Conservation (phyloP, 2,329 filamentous ascomycete genomes). For the Calonectria ilicicola region DNA sequence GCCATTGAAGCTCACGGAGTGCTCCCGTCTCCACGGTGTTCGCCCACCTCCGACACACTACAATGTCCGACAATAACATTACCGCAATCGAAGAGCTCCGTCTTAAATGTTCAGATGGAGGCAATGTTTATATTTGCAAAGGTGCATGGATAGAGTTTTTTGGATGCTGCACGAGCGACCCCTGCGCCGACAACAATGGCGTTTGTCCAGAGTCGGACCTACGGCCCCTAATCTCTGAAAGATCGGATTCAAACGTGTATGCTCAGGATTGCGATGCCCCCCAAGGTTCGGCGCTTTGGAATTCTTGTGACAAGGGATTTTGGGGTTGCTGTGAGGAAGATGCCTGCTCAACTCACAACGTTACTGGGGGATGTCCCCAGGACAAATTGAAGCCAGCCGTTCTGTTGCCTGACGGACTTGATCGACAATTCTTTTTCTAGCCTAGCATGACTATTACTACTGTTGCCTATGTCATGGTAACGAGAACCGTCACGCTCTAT, state of each 20-base stretch:
- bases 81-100: not conserved
- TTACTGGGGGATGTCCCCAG: not conserved
- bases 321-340: not conserved
- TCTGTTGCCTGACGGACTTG: not conserved
- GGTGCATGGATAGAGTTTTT: conserved; percentile 46
- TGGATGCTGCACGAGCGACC: conserved; percentile 52
- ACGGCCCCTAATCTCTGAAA: not conserved
- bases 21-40: too few relatives aligned
- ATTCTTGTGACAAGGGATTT: too few relatives aligned
- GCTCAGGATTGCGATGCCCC: not conserved
- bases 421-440: not conserved
- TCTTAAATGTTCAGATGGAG: conserved; percentile 42
- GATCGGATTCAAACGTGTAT: not conserved
- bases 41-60: too few relatives aligned
- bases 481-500: too few relatives aligned
- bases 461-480: too few relatives aligned
- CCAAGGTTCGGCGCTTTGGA: too few relatives aligned
- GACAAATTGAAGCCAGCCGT: not conserved
- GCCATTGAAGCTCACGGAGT: too few relatives aligned
- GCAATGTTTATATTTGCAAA: conserved; percentile 51
- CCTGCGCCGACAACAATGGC: conserved; percentile 39
- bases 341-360: not conserved
- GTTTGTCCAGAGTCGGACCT: conserved; percentile 44
- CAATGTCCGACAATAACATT: not conserved
- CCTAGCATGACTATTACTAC: too few relatives aligned